These are phyloP conservation scores for Pichia sp. DNA, from an alignment of 1,139 yeast species.

Conservation along the genomic window DNA sequence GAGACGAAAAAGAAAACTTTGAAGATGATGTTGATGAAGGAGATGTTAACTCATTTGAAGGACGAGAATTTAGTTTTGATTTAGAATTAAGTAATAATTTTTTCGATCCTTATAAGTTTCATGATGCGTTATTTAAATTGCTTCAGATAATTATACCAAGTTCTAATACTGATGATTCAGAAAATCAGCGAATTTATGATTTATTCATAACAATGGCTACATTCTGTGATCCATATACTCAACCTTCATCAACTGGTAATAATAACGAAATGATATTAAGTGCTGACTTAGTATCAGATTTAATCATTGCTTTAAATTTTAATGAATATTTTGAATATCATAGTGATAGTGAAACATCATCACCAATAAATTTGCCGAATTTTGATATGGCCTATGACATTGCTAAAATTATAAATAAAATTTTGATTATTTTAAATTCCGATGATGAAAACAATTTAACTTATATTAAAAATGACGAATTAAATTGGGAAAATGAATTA, in stretches of 20 bases:
- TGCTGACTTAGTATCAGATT: conserved; percentile 46
- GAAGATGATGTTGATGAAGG: conserved; percentile 1
- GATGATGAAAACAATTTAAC: conserved; percentile 43
- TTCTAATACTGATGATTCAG: neutral
- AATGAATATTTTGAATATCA: conserved; percentile 16
- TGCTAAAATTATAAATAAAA: conserved; percentile 38
- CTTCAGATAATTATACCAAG: conserved; percentile 18
- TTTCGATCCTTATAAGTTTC: conserved; percentile 24
- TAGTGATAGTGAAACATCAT: neutral
- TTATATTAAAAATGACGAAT: conserved; percentile 39
- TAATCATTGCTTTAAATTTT: conserved; percentile 41
- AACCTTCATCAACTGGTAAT: conserved; percentile 56
- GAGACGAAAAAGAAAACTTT: neutral
- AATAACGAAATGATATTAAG: conserved; percentile 39
- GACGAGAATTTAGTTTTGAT: conserved; percentile 24
- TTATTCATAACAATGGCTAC: conserved; percentile 34
- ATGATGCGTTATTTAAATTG: conserved; percentile 21
- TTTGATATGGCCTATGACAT: conserved; percentile 40
- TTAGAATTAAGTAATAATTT: conserved; percentile 20
- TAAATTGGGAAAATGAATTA: conserved; percentile 38
- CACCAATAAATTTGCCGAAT: conserved; percentile 17
- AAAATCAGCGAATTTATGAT: conserved; percentile 11
- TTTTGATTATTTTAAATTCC: conserved; percentile 39
- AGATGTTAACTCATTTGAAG: neutral
- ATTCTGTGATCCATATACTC: conserved; percentile 60